Conservation (phyloP, 2,329 filamentous ascomycete species). For the Trichophyton rubrum region DNA sequence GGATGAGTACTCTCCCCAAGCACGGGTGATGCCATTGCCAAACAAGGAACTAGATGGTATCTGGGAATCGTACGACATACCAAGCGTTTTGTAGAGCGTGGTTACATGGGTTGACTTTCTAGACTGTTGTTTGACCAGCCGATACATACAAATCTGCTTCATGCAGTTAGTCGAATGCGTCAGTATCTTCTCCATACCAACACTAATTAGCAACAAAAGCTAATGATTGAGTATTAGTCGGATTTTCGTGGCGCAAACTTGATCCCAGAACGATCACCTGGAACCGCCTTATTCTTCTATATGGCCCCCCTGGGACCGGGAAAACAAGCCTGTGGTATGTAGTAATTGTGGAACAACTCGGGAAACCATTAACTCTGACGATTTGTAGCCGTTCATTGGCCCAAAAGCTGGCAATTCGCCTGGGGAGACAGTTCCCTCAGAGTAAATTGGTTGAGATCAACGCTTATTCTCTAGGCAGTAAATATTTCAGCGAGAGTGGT, state of each 20-base stretch:
- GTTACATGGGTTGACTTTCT: not conserved
- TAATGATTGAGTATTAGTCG: slow-evolving; percentile 15
- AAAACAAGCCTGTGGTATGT: slow-evolving; percentile 83
- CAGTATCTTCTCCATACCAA: slow-evolving; percentile 5
- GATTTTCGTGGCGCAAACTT: slow-evolving; percentile 23
- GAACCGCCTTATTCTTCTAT: slow-evolving; percentile 60
- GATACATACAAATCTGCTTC: slow-evolving; percentile 31
- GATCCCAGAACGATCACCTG: slow-evolving; percentile 31
- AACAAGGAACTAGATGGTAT: slow-evolving; percentile 29
- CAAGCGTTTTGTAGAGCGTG: not conserved
- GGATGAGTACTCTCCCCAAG: slow-evolving; percentile 19
- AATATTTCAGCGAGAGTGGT: slow-evolving; percentile 38
- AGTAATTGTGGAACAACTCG: slow-evolving; percentile 51
- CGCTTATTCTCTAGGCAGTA: slow-evolving; percentile 35
- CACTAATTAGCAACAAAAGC: not conserved
- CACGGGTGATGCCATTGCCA: slow-evolving; percentile 27
- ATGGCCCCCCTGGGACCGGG: slow-evolving; percentile 88
- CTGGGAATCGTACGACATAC: slow-evolving; percentile 31
- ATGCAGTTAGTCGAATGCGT: slow-evolving; percentile 31
- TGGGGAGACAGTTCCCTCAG: slow-evolving; percentile 29
- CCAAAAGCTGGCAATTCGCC: slow-evolving; percentile 39
- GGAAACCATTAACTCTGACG: slow-evolving; percentile 14
- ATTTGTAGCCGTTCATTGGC: slow-evolving; percentile 31
- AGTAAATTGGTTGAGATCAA: slow-evolving; percentile 37
- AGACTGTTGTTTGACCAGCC: slow-evolving; percentile 34